Evolutionary conservation across 1,284 basidiomycete genomes (phyloP).

Genomic region (Grifola frondosa): DNA sequence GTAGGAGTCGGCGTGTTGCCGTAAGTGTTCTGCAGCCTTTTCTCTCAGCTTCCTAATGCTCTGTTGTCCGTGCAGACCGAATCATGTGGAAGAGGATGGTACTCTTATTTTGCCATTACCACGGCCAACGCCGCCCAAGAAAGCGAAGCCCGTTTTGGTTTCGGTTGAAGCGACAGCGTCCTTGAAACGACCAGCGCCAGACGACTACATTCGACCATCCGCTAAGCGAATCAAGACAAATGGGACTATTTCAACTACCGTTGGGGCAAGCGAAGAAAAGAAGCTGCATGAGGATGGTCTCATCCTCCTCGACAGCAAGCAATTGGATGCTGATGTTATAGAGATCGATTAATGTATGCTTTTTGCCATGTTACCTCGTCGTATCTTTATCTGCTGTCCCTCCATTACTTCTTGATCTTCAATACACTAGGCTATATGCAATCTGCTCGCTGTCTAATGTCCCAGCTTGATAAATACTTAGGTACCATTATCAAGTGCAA

Average conservation of each 20-base stretch:
- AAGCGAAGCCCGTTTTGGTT: slow-evolving; percentile 39
- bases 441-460: no score
- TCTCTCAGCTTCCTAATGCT: slow-evolving; percentile 5
- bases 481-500: no score
- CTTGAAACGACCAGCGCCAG: slow-evolving; percentile 60
- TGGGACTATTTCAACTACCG: neutral
- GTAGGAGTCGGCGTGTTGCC: slow-evolving; percentile 70
- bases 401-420: neutral
- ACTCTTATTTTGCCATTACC: slow-evolving; percentile 62
- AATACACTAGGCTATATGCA: no score
- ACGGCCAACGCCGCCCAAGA: slow-evolving; percentile 54
- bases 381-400: slow-evolving; percentile 6
- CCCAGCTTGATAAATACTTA: no score
- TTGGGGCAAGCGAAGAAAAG: slow-evolving; percentile 50
- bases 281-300: slow-evolving; percentile 71
- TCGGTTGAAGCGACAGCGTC: slow-evolving; percentile 41
- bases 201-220: slow-evolving; percentile 53
- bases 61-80: slow-evolving; percentile 37
- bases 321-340: slow-evolving; percentile 50
- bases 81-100: slow-evolving; percentile 48
- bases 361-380: neutral
- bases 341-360: slow-evolving; percentile 35
- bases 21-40: slow-evolving; percentile 52
- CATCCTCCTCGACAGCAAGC: slow-evolving; percentile 59
- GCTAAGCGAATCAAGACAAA: slow-evolving; percentile 50